Percentiles rank a stretch among this genome's conserved stretches.
Evolutionary conservation across 2,329 filamentous ascomycete genomes (phyloP).

Genomic region (Seiridium cupressi): DNA sequence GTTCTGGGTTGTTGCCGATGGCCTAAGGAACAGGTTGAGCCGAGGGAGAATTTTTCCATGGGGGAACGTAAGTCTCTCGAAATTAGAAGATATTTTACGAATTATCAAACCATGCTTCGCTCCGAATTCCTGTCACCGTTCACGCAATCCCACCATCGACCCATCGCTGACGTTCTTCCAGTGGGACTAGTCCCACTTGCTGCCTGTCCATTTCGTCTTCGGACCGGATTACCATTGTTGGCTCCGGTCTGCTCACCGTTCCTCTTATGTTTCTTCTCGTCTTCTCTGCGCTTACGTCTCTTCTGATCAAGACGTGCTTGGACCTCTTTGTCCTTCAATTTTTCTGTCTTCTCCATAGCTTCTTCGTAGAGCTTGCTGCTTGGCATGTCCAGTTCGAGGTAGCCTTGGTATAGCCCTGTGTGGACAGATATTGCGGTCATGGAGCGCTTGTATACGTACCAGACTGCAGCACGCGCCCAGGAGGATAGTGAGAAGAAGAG

Average conservation of each 20-base stretch:
- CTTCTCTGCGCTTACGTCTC: not conserved
- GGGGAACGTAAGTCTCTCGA: too few species aligned
- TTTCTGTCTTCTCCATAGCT: not conserved
- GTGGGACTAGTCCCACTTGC: too few species aligned
- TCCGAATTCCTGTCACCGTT: too few species aligned
- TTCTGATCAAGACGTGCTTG: not conserved
- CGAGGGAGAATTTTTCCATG: too few species aligned
- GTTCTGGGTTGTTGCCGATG: too few species aligned
- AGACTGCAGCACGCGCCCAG: slow-evolving; percentile 13
- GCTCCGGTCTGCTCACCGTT: not conserved
- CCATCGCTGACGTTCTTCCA: too few species aligned
- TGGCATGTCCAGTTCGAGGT: not conserved
- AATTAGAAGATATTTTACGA: too few species aligned
- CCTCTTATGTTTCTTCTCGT: not conserved
- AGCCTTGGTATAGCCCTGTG: not conserved
- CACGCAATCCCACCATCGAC: too few species aligned
- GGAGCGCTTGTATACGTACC: slow-evolving; percentile 1
- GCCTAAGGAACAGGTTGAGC: too few species aligned
- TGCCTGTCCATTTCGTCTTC: not conserved
- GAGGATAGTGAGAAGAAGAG: slow-evolving; percentile 20
- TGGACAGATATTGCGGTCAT: not conserved
- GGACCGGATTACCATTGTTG: not conserved
- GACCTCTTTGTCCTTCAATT: not conserved
- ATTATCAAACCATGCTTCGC: too few species aligned
- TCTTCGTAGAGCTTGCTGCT: not conserved